Evolutionary conservation across 805 yeast genomes (phyloP).

Genomic region (Tetrapisispora namnaoensis): DNA sequence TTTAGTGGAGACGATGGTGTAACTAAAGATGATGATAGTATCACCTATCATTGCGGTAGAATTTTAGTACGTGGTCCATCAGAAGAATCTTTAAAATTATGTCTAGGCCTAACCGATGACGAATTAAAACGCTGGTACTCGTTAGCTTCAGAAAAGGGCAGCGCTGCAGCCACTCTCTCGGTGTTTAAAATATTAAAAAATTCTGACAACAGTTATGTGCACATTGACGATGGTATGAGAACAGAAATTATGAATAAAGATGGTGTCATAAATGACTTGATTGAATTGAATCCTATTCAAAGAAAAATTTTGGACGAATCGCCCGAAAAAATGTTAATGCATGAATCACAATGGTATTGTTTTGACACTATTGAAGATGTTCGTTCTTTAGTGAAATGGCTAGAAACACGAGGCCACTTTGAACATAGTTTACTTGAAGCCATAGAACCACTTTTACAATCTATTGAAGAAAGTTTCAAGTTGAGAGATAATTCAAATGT

Average conservation of each 20-base stretch:
- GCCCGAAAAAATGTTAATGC: constrained; percentile 43
- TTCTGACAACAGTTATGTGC: constrained; percentile 13
- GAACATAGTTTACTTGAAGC: constrained; percentile 62
- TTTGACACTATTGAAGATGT: constrained; percentile 55
- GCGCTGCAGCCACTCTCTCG: constrained; percentile 17
- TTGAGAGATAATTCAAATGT: constrained; percentile 49
- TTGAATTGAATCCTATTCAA: constrained; percentile 31
- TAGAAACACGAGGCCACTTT: constrained; percentile 65
- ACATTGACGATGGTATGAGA: constrained; percentile 9
- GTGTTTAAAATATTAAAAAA: constrained; percentile 17
- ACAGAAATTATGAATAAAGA: constrained; percentile 14
- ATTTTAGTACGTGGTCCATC: constrained; percentile 90
- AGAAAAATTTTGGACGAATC: constrained; percentile 61
- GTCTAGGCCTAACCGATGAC: constrained; percentile 26
- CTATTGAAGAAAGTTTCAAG: constrained; percentile 35
- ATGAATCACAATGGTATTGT: constrained; percentile 54
- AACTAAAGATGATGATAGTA: constrained; percentile 33
- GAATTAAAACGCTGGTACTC: constrained; percentile 24
- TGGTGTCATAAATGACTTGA: constrained; percentile 12
- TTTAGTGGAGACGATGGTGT: constrained; percentile 26
- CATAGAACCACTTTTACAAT: constrained; percentile 25
- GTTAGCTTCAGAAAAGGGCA: constrained; percentile 13
- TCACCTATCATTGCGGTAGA: constrained; percentile 68
- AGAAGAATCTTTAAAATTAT: constrained; percentile 34
- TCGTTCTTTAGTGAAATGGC: constrained; percentile 48